Conservation (phyloP, 106 monocot genomes). For the Triglochin maritima region DNA sequence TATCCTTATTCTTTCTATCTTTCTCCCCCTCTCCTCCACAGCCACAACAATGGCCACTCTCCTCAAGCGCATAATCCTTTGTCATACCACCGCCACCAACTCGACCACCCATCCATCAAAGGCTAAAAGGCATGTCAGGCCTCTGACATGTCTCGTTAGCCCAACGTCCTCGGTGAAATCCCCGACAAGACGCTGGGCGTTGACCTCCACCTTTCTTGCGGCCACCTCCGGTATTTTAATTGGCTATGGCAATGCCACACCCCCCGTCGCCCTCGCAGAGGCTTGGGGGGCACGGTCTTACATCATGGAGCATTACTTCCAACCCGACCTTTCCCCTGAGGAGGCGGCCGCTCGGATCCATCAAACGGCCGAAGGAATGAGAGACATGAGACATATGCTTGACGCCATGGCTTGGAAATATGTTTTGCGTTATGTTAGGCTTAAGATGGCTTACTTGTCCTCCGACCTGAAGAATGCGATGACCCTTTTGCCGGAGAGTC, state of each 20-base stretch:
- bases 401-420: slow-evolving; percentile 89
- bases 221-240: background rate
- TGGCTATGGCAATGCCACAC: background rate
- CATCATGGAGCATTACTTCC: slow-evolving; percentile 66
- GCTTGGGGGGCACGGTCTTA: slow-evolving; percentile 67
- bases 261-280: slow-evolving; percentile 7
- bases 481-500: slow-evolving; percentile 34
- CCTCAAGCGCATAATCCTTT: too few species aligned
- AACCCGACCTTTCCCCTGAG: slow-evolving; percentile 59
- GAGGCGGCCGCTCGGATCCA: slow-evolving; percentile 62
- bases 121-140: too few species aligned
- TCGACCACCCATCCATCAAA: too few species aligned
- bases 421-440: slow-evolving; percentile 58
- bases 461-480: slow-evolving; percentile 77
- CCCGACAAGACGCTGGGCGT: slow-evolving; percentile 2
- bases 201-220: slow-evolving; percentile 1
- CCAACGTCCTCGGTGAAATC: too few species aligned
- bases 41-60: too few species aligned
- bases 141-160: too few species aligned
- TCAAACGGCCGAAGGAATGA: slow-evolving; percentile 76
- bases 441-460: slow-evolving; percentile 69
- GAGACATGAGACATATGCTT: slow-evolving; percentile 68
- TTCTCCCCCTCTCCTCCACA: too few species aligned
- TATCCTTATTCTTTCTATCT: too few species aligned
- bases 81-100: too few species aligned